phyloP scores from a whole-genome alignment of 768 basidiomycete genomes.

The Tremella yokohamensis region DNA sequence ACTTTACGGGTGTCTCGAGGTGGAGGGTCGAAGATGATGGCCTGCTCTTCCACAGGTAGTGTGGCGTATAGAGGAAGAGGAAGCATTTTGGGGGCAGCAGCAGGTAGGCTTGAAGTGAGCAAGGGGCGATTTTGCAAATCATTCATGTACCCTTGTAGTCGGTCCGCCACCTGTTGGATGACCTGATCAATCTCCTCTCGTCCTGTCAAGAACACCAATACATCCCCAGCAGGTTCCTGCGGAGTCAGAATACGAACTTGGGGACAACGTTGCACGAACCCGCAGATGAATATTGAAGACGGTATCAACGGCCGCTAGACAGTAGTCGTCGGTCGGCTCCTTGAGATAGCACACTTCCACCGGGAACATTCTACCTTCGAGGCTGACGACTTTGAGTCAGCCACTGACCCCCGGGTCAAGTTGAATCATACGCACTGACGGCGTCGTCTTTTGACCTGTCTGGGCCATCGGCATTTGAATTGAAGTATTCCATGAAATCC shows the following conservation, averaged over 20 bases:
- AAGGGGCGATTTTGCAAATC: background rate
- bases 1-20: slow-evolving; percentile 79
- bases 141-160: slow-evolving; percentile 64
- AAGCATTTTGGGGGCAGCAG: slow-evolving; percentile 58
- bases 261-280: slow-evolving; percentile 53
- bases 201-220: slow-evolving; percentile 90
- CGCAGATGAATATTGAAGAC: slow-evolving; percentile 92
- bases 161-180: slow-evolving; percentile 72
- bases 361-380: slow-evolving; percentile 92
- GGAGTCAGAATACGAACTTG: background rate
- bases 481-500: slow-evolving; percentile 85
- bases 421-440: slow-evolving; percentile 52
- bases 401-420: background rate
- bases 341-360: slow-evolving; percentile 84
- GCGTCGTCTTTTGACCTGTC: slow-evolving; percentile 60
- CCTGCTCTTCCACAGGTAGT: slow-evolving; percentile 79
- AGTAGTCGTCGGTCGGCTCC: slow-evolving; percentile 72
- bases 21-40: slow-evolving; percentile 73
- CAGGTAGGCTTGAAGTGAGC: slow-evolving; percentile 53
- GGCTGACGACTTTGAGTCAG: slow-evolving; percentile 60
- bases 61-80: slow-evolving; percentile 85
- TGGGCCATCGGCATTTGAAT: slow-evolving; percentile 56
- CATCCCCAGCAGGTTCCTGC: slow-evolving; percentile 79
- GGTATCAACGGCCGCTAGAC: slow-evolving; percentile 82
- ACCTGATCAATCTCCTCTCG: slow-evolving; percentile 93